Evolutionary conservation across 2,329 filamentous ascomycete species (phyloP).

Genomic region (Trichothecium sympodiale): DNA sequence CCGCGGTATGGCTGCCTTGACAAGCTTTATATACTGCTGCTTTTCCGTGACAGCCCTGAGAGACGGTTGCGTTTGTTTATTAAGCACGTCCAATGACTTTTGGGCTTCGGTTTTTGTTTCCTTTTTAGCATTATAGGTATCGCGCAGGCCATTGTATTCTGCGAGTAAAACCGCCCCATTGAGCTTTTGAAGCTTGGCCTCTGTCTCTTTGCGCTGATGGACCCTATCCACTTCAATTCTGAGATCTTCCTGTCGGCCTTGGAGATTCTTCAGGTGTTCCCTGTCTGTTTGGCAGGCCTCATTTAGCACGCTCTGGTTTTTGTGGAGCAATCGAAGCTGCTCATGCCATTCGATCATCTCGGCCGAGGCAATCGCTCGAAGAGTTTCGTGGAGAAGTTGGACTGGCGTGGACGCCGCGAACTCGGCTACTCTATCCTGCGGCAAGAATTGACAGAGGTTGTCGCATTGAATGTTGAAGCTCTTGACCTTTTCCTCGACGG

Average conservation of each 20-base stretch:
- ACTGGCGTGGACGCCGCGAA: slow-evolving; percentile 78
- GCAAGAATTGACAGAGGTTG: slow-evolving; percentile 93
- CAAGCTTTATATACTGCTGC: slow-evolving; percentile 48
- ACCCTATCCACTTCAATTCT: slow-evolving; percentile 76
- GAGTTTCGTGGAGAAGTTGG: slow-evolving; percentile 73
- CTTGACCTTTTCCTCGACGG: slow-evolving; percentile 55
- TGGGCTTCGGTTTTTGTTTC: slow-evolving; percentile 40
- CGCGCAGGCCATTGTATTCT: slow-evolving; percentile 47
- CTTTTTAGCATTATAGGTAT: slow-evolving; percentile 40
- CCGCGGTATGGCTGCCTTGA: slow-evolving; percentile 43
- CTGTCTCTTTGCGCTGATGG: slow-evolving; percentile 60
- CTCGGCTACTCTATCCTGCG: slow-evolving; percentile 90
- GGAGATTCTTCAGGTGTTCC: slow-evolving; percentile 54
- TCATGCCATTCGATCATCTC: slow-evolving; percentile 74
- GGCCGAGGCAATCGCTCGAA: slow-evolving; percentile 74
- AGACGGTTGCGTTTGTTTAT: slow-evolving; percentile 52
- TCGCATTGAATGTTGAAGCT: slow-evolving; percentile 87
- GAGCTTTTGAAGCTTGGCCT: slow-evolving; percentile 53
- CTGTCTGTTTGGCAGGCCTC: slow-evolving; percentile 44
- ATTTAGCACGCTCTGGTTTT: slow-evolving; percentile 53
- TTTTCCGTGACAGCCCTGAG: slow-evolving; percentile 60
- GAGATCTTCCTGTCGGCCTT: slow-evolving; percentile 63
- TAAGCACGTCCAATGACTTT: slow-evolving; percentile 46
- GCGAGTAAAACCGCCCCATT: slow-evolving; percentile 55
- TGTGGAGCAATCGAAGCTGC: slow-evolving; percentile 59